Conservation (phyloP, 352 stramenopile species). For the Phytophthora chlamydospora region DNA sequence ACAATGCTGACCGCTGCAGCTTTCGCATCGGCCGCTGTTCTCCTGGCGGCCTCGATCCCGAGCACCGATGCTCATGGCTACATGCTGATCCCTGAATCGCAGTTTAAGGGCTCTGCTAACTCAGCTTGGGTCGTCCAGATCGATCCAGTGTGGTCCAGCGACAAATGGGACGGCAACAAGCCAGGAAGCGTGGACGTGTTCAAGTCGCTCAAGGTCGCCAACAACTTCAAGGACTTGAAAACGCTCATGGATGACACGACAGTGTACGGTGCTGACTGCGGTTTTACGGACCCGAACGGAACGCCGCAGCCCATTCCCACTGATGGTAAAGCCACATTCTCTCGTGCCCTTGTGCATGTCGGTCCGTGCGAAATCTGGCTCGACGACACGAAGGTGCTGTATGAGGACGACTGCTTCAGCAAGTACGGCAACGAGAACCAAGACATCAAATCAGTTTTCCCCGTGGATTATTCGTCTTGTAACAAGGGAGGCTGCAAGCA, state of each 20-base stretch:
- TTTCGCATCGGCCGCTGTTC: conserved; percentile 27
- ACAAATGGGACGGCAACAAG: conserved; percentile 45
- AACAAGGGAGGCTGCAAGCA: conserved; percentile 34
- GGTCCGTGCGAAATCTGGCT: conserved; percentile 50
- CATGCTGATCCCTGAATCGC: conserved; percentile 39
- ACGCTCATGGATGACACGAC: conserved; percentile 45
- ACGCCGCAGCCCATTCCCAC: conserved; percentile 42
- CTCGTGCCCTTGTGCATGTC: conserved; percentile 35
- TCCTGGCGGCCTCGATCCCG: conserved; percentile 27
- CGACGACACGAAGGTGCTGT: conserved; percentile 43
- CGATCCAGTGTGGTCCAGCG: conserved; percentile 32
- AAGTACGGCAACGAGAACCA: conserved; percentile 43
- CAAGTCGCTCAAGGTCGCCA: conserved; percentile 29
- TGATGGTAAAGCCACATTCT: conserved; percentile 44
- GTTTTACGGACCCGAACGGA: conserved; percentile 41
- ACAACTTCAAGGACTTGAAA: conserved; percentile 42
- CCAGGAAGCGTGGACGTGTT: conserved; percentile 32
- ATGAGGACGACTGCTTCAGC: conserved; percentile 39
- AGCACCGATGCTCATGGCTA: conserved; percentile 35
- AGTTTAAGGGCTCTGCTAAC: conserved; percentile 39
- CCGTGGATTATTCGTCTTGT: conserved; percentile 48
- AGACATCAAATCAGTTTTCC: conserved; percentile 48
- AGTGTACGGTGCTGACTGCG: conserved; percentile 41
- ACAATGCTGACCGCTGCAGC: conserved; percentile 28
- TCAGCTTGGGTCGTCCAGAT: conserved; percentile 46